Conservation (phyloP, 2,329 filamentous ascomycete species). For the Stachybotrys echinatus region DNA sequence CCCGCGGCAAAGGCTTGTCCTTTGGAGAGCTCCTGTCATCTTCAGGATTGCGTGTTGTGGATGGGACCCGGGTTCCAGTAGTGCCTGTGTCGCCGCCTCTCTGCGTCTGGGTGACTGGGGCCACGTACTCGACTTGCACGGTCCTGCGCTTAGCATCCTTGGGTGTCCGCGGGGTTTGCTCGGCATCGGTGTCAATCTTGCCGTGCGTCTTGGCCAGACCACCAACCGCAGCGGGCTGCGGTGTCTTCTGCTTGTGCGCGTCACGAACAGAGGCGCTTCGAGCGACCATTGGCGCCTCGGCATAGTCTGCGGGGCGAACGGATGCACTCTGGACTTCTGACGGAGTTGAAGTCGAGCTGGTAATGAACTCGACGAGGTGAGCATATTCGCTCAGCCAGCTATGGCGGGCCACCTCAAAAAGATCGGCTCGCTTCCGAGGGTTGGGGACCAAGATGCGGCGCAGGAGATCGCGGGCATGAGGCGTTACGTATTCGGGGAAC, state of each 20-base stretch:
- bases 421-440: slow-evolving; percentile 85
- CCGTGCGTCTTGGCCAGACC: slow-evolving; percentile 70
- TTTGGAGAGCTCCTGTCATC: slow-evolving; percentile 20
- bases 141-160: slow-evolving; percentile 90
- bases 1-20: slow-evolving; percentile 57
- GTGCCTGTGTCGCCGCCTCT: slow-evolving; percentile 47
- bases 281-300: slow-evolving; percentile 59
- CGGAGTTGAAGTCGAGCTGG: slow-evolving; percentile 85
- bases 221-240: slow-evolving; percentile 43
- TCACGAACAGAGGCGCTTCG: slow-evolving; percentile 92
- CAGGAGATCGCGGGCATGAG: slow-evolving; percentile 87
- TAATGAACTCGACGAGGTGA: slow-evolving; percentile 95
- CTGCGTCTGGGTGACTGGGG: slow-evolving; percentile 79
- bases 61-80: slow-evolving; percentile 16
- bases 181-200: slow-evolving; percentile 63
- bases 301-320: slow-evolving; percentile 50
- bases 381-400: slow-evolving; percentile 98
- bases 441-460: slow-evolving; percentile 93
- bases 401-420: slow-evolving; percentile 95
- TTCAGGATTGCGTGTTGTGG: slow-evolving; percentile 39
- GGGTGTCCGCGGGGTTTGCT: slow-evolving; percentile 53
- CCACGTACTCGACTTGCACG: slow-evolving; percentile 96
- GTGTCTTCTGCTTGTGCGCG: slow-evolving; percentile 62
- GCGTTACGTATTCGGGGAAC: slow-evolving; percentile 97
- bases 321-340: slow-evolving; percentile 80